These are phyloP conservation scores for Fusarium globosum DNA, from an alignment of 2,329 filamentous ascomycete species.

Conservation along the genomic window DNA sequence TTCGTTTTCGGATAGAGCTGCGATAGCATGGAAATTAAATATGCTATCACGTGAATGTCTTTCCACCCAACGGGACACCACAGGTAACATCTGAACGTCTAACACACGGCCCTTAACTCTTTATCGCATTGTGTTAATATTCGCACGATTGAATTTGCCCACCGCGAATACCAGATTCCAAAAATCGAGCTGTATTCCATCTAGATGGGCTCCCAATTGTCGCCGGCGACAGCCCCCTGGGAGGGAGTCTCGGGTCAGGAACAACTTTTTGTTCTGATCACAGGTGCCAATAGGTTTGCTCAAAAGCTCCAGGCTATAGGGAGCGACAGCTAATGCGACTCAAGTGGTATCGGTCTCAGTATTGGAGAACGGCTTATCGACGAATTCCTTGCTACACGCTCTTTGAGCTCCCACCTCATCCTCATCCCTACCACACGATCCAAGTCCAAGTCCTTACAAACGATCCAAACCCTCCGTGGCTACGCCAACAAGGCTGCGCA, in stretches of 20 bases:
- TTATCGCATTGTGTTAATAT: background rate
- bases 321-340: conserved; percentile 12
- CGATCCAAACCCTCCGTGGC: conserved; percentile 70
- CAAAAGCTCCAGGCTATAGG: background rate
- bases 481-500: conserved; percentile 63
- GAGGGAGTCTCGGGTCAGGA: conserved; percentile 52
- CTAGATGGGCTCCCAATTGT: conserved; percentile 41
- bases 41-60: conserved; percentile 25
- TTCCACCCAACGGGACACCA: background rate
- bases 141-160: background rate
- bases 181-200: background rate
- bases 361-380: conserved; percentile 88
- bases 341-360: conserved; percentile 86
- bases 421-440: conserved; percentile 88
- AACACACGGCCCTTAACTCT: conserved; percentile 15
- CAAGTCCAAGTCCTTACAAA: conserved; percentile 77
- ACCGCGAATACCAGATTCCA: background rate
- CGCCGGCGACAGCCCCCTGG: conserved; percentile 47
- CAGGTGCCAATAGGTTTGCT: conserved; percentile 84
- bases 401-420: conserved; percentile 75
- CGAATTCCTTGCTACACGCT: conserved; percentile 80
- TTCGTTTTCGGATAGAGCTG: conserved; percentile 27
- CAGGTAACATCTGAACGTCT: background rate
- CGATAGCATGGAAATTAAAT: conserved; percentile 23
- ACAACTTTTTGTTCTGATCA: conserved; percentile 76